phyloP scores from a whole-genome alignment of 2,329 filamentous ascomycete species.

The Metarhizium album region DNA sequence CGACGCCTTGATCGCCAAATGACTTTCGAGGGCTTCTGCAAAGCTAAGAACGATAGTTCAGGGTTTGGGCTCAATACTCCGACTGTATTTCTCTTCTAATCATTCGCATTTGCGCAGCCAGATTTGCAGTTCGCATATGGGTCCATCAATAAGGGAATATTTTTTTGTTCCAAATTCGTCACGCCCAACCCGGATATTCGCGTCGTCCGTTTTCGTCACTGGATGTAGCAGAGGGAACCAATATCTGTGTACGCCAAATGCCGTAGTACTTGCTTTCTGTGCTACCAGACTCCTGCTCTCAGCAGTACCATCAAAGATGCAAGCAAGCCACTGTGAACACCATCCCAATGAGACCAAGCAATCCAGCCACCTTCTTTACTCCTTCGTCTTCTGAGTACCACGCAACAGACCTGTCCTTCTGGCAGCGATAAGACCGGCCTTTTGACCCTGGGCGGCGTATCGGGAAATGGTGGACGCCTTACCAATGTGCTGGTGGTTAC shows the following conservation, averaged over 20 bases:
- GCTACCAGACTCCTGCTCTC: conserved; percentile 36
- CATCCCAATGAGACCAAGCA: conserved; percentile 50
- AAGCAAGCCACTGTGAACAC: conserved; percentile 54
- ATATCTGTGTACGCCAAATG: conserved; percentile 43
- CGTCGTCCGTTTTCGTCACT: conserved; percentile 7
- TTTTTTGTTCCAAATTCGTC: not conserved
- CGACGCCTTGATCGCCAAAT: too few species aligned
- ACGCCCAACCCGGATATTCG: conserved; percentile 7
- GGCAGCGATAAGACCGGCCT: conserved; percentile 99
- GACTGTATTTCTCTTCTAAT: not conserved
- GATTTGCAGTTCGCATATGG: not conserved
- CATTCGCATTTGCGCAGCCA: not conserved
- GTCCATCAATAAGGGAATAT: not conserved
- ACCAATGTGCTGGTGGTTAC: conserved; percentile 99
- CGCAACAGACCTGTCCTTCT: conserved; percentile 98
- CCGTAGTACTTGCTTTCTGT: conserved; percentile 37
- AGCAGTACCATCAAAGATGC: conserved; percentile 45
- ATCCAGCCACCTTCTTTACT: conserved; percentile 54
- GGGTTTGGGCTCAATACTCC: too few species aligned
- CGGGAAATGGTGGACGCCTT: conserved; percentile 99
- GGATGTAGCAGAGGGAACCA: conserved; percentile 43
- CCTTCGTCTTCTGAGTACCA: conserved; percentile 99
- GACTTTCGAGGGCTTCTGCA: too few species aligned
- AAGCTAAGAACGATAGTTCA: too few species aligned
- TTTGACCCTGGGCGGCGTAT: conserved; percentile 97